phyloP scores from a whole-genome alignment of 148 eudicot genomes.

The Gaultheria prostrata region DNA sequence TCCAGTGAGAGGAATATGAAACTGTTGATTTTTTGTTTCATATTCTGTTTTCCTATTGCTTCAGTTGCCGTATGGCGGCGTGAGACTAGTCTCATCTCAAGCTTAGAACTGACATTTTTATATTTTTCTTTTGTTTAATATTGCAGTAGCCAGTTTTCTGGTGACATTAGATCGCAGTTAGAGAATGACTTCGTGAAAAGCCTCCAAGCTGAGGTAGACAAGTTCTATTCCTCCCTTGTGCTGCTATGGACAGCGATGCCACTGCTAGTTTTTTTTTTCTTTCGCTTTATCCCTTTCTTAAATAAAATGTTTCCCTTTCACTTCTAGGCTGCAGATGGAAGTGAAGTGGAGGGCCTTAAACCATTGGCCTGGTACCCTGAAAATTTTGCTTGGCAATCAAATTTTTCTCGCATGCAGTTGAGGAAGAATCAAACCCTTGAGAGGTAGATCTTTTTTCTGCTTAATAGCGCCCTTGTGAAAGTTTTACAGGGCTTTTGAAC shows the following conservation, averaged over 20 bases:
- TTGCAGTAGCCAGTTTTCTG: conserved; percentile 83
- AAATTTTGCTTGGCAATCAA: conserved; percentile 97
- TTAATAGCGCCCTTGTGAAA: not conserved
- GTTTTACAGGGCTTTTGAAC: not conserved
- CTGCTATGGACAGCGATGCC: not conserved
- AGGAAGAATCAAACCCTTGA: conserved; percentile 86
- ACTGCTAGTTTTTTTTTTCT: not conserved
- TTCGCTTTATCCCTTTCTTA: not conserved
- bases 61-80: not conserved
- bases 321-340: conserved; percentile 59
- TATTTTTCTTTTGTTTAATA: conserved; percentile 8
- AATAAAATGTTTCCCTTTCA: not conserved
- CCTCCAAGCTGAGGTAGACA: conserved; percentile 74
- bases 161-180: conserved; percentile 65
- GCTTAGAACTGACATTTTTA: not conserved
- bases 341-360: conserved; percentile 69
- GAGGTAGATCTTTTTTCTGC: conserved; percentile 42
- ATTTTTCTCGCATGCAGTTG: conserved; percentile 82
- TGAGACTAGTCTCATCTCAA: not conserved
- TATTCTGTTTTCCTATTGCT: not conserved
- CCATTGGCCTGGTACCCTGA: conserved; percentile 97
- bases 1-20: not conserved
- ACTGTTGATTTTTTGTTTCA: not conserved
- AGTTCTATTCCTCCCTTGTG: conserved; percentile 16
- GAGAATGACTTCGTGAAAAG: conserved; percentile 83